Conservation (phyloP, 2,329 filamentous ascomycete species). For the Pseudocercospora ulei region DNA sequence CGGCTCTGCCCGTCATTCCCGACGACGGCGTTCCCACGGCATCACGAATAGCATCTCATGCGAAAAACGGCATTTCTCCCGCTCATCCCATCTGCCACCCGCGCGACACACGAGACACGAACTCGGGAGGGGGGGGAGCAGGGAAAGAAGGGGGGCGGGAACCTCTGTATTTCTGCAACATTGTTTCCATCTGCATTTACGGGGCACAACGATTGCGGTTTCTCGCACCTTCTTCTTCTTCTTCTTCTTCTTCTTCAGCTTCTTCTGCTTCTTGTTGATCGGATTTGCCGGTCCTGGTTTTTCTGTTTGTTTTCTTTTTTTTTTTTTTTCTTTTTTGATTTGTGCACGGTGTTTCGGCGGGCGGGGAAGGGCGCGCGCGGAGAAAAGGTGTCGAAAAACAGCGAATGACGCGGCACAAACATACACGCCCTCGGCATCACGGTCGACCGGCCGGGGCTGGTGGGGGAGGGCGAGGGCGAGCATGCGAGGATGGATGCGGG, state of each 20-base stretch:
- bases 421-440: constrained; percentile 5
- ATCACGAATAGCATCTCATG: constrained; percentile 26
- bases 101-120: constrained; percentile 16
- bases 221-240: too few relatives aligned
- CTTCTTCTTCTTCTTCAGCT: too few relatives aligned
- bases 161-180: constrained; percentile 3
- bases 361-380: constrained; percentile 1
- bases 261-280: constrained; percentile 8
- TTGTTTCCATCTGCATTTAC: constrained; percentile 5
- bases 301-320: too few relatives aligned
- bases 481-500: neutral
- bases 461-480: too few relatives aligned
- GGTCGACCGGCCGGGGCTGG: constrained; percentile 2
- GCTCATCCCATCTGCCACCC: constrained; percentile 9
- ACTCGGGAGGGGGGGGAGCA: constrained; percentile 7
- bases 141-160: too few relatives aligned
- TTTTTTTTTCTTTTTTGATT: constrained; percentile 1
- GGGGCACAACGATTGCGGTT: constrained; percentile 8
- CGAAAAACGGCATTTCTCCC: constrained; percentile 21
- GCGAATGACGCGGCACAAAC: neutral
- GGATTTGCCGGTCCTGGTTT: too few relatives aligned
- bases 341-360: constrained; percentile 6
- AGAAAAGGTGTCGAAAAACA: too few relatives aligned
- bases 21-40: constrained; percentile 25
- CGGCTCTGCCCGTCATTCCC: constrained; percentile 12